Percentiles rank a stretch among this genome's conserved stretches.
These are phyloP conservation scores for Penicillium nordicum DNA, from an alignment of 2,329 filamentous ascomycete species.

Conservation along the genomic window DNA sequence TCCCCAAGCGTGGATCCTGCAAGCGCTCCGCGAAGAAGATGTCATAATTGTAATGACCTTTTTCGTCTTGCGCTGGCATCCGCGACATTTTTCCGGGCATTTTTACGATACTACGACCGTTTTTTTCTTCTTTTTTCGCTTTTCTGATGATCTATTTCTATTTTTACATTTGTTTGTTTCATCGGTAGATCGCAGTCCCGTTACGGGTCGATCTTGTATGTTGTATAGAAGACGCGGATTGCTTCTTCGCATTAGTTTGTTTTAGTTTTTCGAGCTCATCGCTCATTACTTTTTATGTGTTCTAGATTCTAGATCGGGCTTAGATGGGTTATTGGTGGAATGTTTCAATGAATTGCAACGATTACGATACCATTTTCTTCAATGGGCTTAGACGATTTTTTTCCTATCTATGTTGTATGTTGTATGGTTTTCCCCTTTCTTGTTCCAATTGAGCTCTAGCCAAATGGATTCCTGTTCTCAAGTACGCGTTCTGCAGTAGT, in stretches of 20 bases:
- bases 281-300: not conserved
- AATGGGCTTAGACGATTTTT: not conserved
- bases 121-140: not conserved
- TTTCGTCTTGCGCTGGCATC: not conserved
- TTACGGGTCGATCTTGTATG: not conserved
- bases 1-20: slow-evolving; percentile 39
- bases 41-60: not conserved
- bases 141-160: not conserved
- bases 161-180: not conserved
- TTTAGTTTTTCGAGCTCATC: not conserved
- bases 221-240: not conserved
- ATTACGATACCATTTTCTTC: not conserved
- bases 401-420: not conserved
- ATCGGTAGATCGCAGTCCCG: not conserved
- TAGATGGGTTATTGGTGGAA: slow-evolving; percentile 1
- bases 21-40: slow-evolving; percentile 27
- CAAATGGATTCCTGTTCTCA: too few relatives aligned
- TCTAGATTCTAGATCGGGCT: slow-evolving; percentile 4
- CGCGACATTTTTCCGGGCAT: not conserved
- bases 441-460: not conserved
- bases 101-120: slow-evolving; percentile 5
- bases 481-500: not conserved
- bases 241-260: not conserved
- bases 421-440: not conserved
- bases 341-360: slow-evolving; percentile 3